Percentiles rank a stretch among this genome's conserved stretches.
Conservation (phyloP, 176 grass and related monocot genomes). For the Themeda triandra region DNA sequence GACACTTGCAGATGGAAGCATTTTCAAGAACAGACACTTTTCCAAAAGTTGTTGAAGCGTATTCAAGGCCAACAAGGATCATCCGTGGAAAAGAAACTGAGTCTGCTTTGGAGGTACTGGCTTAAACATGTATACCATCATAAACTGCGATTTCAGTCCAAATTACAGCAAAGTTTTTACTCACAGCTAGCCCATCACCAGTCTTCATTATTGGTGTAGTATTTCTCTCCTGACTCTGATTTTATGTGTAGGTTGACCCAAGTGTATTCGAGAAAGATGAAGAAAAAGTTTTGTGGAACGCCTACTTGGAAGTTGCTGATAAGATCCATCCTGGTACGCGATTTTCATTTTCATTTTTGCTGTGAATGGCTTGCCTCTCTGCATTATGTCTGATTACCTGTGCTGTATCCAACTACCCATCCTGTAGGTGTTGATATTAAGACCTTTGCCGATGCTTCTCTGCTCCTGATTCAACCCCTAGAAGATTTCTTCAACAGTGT, state of each 20-base stretch:
- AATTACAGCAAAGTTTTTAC: not conserved
- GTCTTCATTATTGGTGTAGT: not conserved
- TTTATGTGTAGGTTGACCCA: constrained; percentile 45
- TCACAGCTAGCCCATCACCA: not conserved
- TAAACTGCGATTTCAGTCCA: not conserved
- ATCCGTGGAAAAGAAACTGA: constrained; percentile 71
- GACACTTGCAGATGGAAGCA: constrained; percentile 64
- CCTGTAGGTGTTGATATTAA: constrained; percentile 61
- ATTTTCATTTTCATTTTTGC: not conserved
- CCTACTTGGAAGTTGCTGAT: constrained; percentile 58
- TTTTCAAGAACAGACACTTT: constrained; percentile 68
- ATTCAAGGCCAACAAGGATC: constrained; percentile 82
- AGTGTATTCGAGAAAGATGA: constrained; percentile 71
- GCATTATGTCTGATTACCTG: not conserved
- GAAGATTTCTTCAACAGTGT: constrained; percentile 96
- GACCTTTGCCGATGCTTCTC: constrained; percentile 61
- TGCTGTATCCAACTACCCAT: not conserved
- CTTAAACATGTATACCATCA: not conserved
- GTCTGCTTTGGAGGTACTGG: constrained; percentile 52
- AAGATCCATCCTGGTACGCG: constrained; percentile 74
- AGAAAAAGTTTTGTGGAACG: constrained; percentile 71
- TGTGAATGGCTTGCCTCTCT: not conserved
- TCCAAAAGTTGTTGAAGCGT: constrained; percentile 80
- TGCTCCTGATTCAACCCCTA: constrained; percentile 65
- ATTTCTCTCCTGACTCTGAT: constrained; percentile 2